Evolutionary conservation across 208 protist species (phyloP).

Genomic region (Leishmania major): DNA sequence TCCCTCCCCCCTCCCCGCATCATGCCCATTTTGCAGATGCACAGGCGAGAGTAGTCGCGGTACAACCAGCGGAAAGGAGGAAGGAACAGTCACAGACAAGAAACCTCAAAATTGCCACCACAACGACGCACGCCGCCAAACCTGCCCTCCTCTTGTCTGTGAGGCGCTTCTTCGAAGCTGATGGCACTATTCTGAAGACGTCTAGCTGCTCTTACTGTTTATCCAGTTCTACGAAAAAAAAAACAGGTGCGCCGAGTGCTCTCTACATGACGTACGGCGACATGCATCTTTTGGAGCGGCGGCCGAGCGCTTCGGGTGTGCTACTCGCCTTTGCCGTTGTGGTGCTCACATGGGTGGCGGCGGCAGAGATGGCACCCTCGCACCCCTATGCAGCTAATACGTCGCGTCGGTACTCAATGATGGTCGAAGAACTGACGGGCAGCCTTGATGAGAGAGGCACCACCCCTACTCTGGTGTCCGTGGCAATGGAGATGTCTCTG

Average conservation of each 20-base stretch:
- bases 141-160: not conserved
- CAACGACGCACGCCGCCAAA: not conserved
- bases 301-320: not conserved
- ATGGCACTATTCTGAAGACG: not conserved
- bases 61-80: not conserved
- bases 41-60: not conserved
- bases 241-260: not conserved
- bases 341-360: constrained; percentile 2
- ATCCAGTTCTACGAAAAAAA: not conserved
- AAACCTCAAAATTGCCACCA: not conserved
- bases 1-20: not conserved
- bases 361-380: not conserved
- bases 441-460: constrained; percentile 40
- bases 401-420: constrained; percentile 40
- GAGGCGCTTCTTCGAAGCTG: not conserved
- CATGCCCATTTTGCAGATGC: not conserved
- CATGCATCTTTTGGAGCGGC: not conserved
- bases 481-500: constrained; percentile 40
- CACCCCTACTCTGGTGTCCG: constrained; percentile 54
- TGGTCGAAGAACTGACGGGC: constrained; percentile 51
- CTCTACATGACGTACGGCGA: not conserved
- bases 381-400: constrained; percentile 14
- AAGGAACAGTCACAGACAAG: no score
- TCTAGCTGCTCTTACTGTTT: not conserved
- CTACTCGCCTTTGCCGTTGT: not conserved